phyloP scores from a whole-genome alignment of 139 green algal genomes.

The Picochlorum sp. region DNA sequence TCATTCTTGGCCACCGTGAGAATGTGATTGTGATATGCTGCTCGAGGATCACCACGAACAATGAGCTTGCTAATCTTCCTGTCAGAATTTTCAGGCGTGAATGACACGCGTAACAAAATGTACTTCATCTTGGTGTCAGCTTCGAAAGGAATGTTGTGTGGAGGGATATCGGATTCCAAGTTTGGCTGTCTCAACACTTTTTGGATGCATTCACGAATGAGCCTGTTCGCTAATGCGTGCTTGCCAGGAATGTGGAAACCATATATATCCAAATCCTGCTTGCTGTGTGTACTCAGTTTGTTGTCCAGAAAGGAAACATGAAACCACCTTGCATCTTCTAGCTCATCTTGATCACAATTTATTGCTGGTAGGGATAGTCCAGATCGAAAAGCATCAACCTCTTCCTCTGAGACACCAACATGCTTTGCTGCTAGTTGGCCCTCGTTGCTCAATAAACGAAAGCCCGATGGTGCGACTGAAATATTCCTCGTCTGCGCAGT shows the following conservation, averaged over 20 bases:
- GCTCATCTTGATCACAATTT: conserved; percentile 34
- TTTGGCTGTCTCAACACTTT: background rate
- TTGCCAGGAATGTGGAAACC: conserved; percentile 41
- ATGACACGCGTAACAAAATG: conserved; percentile 54
- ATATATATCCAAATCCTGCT: background rate
- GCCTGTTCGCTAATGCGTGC: conserved; percentile 42
- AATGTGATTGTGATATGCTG: conserved; percentile 70
- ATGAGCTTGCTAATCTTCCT: conserved; percentile 48
- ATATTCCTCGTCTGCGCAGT: conserved; percentile 10
- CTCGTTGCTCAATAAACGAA: background rate
- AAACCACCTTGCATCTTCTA: conserved; percentile 66
- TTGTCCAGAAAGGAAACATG: conserved; percentile 33
- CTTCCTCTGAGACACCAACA: conserved; percentile 18
- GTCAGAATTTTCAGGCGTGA: background rate
- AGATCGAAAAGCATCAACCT: conserved; percentile 8
- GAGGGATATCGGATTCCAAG: background rate
- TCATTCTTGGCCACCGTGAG: conserved; percentile 15
- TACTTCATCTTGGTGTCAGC: conserved; percentile 62
- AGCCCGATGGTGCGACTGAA: background rate
- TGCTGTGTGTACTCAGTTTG: background rate
- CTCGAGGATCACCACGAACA: conserved; percentile 52
- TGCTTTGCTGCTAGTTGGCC: conserved; percentile 21
- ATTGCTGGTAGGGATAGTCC: conserved; percentile 13
- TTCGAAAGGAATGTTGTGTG: background rate
- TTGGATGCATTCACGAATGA: conserved; percentile 47